A percentile compares a stretch with the other conserved stretches of the same genome.
These are phyloP conservation scores for Dactylorhiza incarnata DNA, from an alignment of 106 monocot species.

Conservation along the genomic window DNA sequence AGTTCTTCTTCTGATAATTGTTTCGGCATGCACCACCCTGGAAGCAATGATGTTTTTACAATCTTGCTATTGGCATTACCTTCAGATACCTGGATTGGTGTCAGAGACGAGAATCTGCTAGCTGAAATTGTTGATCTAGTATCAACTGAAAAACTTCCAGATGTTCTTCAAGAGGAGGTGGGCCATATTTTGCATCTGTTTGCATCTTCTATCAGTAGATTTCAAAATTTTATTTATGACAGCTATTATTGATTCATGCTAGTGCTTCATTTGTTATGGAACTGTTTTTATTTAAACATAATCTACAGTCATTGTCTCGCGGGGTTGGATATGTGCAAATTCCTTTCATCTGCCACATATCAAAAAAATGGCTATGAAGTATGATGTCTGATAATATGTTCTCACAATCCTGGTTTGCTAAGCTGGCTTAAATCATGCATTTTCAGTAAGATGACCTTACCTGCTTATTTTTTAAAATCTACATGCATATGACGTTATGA, in stretches of 20 bases:
- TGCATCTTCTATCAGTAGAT: not conserved
- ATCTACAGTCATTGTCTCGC: not conserved
- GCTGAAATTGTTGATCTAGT: constrained; percentile 55
- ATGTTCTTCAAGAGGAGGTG: constrained; percentile 84
- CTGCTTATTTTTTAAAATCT: not conserved
- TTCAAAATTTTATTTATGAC: not conserved
- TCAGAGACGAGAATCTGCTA: constrained; percentile 44
- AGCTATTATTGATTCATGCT: not conserved
- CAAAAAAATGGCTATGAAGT: not conserved
- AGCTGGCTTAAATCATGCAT: not conserved
- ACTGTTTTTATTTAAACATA: not conserved
- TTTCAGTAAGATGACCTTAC: not conserved
- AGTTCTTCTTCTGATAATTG: constrained; percentile 19
- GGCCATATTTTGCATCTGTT: not conserved
- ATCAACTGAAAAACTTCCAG: constrained; percentile 52
- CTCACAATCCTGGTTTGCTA: not conserved
- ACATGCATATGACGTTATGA: too few relatives aligned
- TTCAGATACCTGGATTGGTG: constrained; percentile 48
- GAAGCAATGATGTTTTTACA: constrained; percentile 61
- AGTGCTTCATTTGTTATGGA: not conserved
- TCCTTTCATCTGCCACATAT: not conserved
- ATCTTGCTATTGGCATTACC: constrained; percentile 70
- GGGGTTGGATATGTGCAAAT: not conserved
- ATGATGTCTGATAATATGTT: not conserved
- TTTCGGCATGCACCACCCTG: constrained; percentile 43